Evolutionary conservation across 2,329 filamentous ascomycete genomes (phyloP).

Genomic region (Phialocephala subalpina): DNA sequence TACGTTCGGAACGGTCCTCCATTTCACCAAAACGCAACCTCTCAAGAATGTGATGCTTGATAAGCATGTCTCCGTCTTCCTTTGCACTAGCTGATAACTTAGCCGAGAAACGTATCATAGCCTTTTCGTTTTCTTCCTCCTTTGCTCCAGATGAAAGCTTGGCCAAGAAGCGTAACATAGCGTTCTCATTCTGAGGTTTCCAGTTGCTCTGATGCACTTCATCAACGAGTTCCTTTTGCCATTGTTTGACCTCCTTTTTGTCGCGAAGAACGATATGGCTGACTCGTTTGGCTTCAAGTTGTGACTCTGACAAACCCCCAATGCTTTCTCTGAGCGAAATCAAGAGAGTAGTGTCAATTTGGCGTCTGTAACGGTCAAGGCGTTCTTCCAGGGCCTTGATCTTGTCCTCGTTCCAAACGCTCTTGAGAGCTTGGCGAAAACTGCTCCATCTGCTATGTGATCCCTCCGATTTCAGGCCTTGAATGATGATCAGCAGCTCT

Average conservation of each 20-base stretch:
- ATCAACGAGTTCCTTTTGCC: slow-evolving; percentile 4
- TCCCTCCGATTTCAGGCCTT: slow-evolving; percentile 21
- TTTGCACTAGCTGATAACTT: slow-evolving; percentile 6
- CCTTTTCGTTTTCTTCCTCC: too few relatives aligned
- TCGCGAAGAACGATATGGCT: background rate
- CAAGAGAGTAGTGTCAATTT: slow-evolving; percentile 18
- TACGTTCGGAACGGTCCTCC: slow-evolving; percentile 4
- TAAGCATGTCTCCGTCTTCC: background rate
- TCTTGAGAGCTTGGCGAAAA: slow-evolving; percentile 33
- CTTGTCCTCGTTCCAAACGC: slow-evolving; percentile 32
- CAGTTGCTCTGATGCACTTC: slow-evolving; percentile 1
- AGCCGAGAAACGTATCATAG: slow-evolving; percentile 5
- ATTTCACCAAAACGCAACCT: slow-evolving; percentile 18
- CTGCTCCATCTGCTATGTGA: slow-evolving; percentile 32
- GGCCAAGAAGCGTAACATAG: too few relatives aligned
- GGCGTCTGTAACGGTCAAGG: slow-evolving; percentile 18
- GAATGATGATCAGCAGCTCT: slow-evolving; percentile 17
- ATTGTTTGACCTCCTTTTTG: background rate
- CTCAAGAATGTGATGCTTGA: slow-evolving; percentile 6
- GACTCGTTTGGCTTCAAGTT: background rate
- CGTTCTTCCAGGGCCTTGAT: slow-evolving; percentile 25
- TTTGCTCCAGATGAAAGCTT: too few relatives aligned
- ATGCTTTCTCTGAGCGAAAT: slow-evolving; percentile 16
- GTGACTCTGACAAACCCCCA: background rate
- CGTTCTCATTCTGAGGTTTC: background rate